Evolutionary conservation across 2,329 filamentous ascomycete species (phyloP).

Genomic region (Trichocomaceae sp.): DNA sequence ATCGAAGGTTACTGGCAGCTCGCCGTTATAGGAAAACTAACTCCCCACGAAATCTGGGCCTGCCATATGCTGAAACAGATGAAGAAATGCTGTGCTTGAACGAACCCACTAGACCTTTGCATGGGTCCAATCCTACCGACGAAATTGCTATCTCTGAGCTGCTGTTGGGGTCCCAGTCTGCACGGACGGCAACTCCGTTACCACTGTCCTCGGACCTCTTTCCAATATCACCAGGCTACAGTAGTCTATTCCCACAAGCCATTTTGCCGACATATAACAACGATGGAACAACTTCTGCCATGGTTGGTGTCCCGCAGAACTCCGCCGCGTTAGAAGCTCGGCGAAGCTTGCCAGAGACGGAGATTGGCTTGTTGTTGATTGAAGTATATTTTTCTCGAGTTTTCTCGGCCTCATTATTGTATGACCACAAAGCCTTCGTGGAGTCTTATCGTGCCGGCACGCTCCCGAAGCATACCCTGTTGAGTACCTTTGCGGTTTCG

Average conservation of each 20-base stretch:
- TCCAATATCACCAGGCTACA: neutral
- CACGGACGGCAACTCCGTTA: neutral
- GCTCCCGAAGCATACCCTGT: neutral
- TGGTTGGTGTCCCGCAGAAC: neutral
- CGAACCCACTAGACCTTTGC: neutral
- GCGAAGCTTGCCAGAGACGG: constrained; percentile 1
- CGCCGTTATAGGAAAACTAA: neutral
- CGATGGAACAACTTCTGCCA: neutral
- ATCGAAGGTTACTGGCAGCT: constrained; percentile 4
- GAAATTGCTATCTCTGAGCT: neutral
- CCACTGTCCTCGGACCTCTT: neutral
- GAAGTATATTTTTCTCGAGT: constrained; percentile 5
- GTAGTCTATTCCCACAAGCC: neutral
- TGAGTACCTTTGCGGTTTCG: constrained; percentile 6
- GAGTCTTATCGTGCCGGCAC: constrained; percentile 4
- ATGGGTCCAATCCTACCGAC: neutral
- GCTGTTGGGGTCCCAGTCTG: neutral
- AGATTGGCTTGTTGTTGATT: constrained; percentile 5
- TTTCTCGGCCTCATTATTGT: constrained; percentile 3
- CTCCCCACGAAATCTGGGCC: neutral
- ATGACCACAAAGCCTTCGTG: constrained; percentile 2
- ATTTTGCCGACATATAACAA: neutral
- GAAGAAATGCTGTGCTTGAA: no score
- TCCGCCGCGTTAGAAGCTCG: neutral
- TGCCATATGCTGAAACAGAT: no score